phyloP scores from a whole-genome alignment of 2,329 filamentous ascomycete species.

The Colletotrichum sp. region DNA sequence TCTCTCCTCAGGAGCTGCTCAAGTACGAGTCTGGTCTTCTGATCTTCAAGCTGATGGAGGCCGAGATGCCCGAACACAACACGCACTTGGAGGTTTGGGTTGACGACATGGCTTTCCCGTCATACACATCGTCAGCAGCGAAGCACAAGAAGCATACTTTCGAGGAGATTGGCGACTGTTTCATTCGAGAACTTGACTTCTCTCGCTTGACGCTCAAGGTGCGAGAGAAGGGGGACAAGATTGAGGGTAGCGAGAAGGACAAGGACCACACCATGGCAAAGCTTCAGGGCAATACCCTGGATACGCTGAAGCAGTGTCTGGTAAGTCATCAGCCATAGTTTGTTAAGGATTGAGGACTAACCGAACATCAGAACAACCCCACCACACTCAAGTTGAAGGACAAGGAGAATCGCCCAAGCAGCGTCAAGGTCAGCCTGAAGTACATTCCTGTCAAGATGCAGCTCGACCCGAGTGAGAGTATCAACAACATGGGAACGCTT shows the following conservation, averaged over 20 bases:
- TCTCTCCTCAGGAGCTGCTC: constrained; percentile 80
- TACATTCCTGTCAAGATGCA: constrained; percentile 95
- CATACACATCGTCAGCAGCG: constrained; percentile 82
- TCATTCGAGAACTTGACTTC: constrained; percentile 96
- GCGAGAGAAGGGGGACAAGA: constrained; percentile 78
- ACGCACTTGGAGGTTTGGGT: constrained; percentile 87
- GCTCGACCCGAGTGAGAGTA: constrained; percentile 92
- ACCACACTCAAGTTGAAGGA: constrained; percentile 82
- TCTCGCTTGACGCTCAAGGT: constrained; percentile 90
- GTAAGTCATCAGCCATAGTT: constrained; percentile 51
- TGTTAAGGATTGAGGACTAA: background rate
- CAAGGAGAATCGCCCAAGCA: constrained; percentile 76
- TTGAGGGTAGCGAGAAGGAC: constrained; percentile 65
- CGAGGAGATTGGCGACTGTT: constrained; percentile 93
- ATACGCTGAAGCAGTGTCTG: constrained; percentile 86
- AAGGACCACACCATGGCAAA: constrained; percentile 81
- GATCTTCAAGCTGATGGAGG: constrained; percentile 93
- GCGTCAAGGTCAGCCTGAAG: constrained; percentile 89
- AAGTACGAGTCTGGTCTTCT: constrained; percentile 90
- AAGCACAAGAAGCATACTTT: constrained; percentile 73
- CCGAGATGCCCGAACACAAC: constrained; percentile 77
- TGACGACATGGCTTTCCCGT: constrained; percentile 92
- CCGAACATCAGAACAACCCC: constrained; percentile 74
- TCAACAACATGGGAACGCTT: constrained; percentile 97
- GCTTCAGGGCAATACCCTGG: constrained; percentile 82